Conservation (phyloP, 2,329 filamentous ascomycete genomes). For the Whalleya microplaca region DNA sequence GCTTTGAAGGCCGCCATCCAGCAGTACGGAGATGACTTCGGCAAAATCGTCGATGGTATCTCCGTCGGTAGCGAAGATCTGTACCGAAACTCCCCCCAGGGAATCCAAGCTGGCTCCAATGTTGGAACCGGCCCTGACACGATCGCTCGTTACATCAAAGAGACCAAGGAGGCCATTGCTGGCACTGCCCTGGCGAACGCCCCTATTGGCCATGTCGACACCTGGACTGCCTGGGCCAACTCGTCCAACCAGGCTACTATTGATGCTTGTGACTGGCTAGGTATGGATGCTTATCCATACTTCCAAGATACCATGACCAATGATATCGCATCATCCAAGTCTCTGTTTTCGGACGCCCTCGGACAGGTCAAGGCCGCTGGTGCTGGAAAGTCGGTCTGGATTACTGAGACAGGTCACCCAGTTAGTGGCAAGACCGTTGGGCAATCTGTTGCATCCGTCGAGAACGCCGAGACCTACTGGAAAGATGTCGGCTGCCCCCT, state of each 20-base stretch:
- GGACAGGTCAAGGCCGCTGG: conserved; percentile 61
- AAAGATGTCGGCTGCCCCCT: conserved; percentile 74
- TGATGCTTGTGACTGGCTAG: conserved; percentile 74
- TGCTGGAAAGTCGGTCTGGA: conserved; percentile 74
- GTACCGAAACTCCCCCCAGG: conserved; percentile 76
- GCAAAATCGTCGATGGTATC: conserved; percentile 74
- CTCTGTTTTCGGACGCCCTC: conserved; percentile 71
- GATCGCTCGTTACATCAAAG: conserved; percentile 70
- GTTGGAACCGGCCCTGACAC: conserved; percentile 64
- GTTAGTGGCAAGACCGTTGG: conserved; percentile 68
- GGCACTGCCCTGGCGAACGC: conserved; percentile 62
- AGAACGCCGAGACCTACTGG: conserved; percentile 82
- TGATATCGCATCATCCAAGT: conserved; percentile 64
- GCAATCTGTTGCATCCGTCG: conserved; percentile 62
- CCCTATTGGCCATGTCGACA: conserved; percentile 83
- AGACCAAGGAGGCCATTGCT: conserved; percentile 66
- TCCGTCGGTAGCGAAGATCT: conserved; percentile 87
- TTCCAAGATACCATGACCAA: conserved; percentile 74
- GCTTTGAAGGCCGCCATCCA: conserved; percentile 72
- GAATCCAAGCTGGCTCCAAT: conserved; percentile 64
- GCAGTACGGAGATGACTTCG: conserved; percentile 69
- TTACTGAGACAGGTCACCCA: conserved; percentile 90
- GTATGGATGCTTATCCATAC: conserved; percentile 85
- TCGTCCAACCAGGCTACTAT: conserved; percentile 71
- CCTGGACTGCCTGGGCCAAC: conserved; percentile 82